phyloP scores from a whole-genome alignment of 106 monocot species.

The Ottelia alismoides region DNA sequence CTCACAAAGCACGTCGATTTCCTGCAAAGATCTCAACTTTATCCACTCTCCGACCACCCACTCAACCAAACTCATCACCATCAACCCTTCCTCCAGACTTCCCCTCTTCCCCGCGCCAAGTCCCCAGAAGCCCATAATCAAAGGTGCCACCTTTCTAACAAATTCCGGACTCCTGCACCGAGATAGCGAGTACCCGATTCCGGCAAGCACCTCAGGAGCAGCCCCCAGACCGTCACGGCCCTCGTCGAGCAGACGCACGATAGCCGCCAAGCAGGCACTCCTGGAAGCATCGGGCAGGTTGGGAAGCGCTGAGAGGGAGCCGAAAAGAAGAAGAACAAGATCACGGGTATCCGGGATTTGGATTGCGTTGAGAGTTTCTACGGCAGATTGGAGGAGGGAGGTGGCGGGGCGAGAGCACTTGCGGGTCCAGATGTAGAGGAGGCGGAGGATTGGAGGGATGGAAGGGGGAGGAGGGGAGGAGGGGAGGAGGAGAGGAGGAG shows the following conservation, averaged over 20 bases:
- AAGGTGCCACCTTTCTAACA: conserved; percentile 14
- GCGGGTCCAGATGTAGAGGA: conserved; percentile 49
- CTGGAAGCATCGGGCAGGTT: conserved; percentile 10
- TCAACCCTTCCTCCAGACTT: conserved; percentile 33
- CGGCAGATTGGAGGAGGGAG: conserved; percentile 23
- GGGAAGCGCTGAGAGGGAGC: conserved; percentile 26
- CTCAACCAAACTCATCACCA: conserved; percentile 60
- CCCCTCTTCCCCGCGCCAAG: not conserved
- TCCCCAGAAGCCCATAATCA: conserved; percentile 32
- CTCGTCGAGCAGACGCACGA: conserved; percentile 10
- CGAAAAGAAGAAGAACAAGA: conserved; percentile 27
- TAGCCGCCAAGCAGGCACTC: conserved; percentile 18
- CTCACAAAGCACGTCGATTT: conserved; percentile 23
- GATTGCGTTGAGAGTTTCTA: not conserved
- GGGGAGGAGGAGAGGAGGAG: conserved; percentile 21
- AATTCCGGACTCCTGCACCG: conserved; percentile 14
- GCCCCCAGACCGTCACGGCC: conserved; percentile 4
- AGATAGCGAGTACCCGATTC: conserved; percentile 44
- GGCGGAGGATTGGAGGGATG: conserved; percentile 21
- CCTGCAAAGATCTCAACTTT: conserved; percentile 12
- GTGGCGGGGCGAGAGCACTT: conserved; percentile 34
- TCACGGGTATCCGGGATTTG: not conserved
- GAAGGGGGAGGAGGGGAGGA: conserved; percentile 10
- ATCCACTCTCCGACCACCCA: conserved; percentile 48
- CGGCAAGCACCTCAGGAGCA: conserved; percentile 15